phyloP scores from a whole-genome alignment of 2,329 filamentous ascomycete genomes.

The Cylindrodendrum hubeiense region DNA sequence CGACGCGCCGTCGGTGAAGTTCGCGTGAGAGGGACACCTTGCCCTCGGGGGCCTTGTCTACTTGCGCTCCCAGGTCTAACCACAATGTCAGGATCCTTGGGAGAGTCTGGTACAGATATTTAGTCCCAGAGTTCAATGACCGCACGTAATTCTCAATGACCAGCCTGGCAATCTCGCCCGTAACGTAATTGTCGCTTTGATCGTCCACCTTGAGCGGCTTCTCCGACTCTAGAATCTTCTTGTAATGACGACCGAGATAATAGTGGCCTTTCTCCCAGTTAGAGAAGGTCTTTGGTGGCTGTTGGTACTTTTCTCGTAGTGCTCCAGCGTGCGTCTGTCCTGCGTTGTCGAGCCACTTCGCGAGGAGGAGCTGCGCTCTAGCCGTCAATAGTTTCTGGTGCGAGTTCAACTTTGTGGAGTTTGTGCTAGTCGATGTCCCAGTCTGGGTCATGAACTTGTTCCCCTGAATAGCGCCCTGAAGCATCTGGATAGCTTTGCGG shows the following conservation, averaged over 20 bases:
- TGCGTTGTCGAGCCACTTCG: conserved; percentile 97
- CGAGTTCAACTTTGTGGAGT: conserved; percentile 51
- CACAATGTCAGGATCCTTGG: conserved; percentile 93
- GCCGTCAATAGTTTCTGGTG: conserved; percentile 75
- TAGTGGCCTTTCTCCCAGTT: conserved; percentile 98
- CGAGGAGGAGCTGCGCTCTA: conserved; percentile 86
- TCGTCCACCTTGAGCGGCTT: conserved; percentile 81
- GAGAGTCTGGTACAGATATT: conserved; percentile 95
- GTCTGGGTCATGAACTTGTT: conserved; percentile 76
- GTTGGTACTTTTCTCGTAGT: conserved; percentile 84
- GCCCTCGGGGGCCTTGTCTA: conserved; percentile 71
- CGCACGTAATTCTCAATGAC: conserved; percentile 95
- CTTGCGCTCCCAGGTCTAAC: conserved; percentile 87
- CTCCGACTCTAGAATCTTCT: conserved; percentile 93
- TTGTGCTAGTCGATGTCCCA: conserved; percentile 51
- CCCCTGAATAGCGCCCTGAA: conserved; percentile 86
- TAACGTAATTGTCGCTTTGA: conserved; percentile 81
- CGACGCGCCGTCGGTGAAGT: conserved; percentile 68
- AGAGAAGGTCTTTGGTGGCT: conserved; percentile 76
- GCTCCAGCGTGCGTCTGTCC: conserved; percentile 90
- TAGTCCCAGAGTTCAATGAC: conserved; percentile 88
- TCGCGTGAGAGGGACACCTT: conserved; percentile 66
- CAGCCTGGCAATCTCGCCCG: conserved; percentile 86
- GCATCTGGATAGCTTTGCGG: conserved; percentile 91
- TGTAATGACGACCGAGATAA: conserved; percentile 96